These are phyloP conservation scores for Termitomyces sp. DNA, from an alignment of 768 basidiomycete genomes.

Conservation along the genomic window DNA sequence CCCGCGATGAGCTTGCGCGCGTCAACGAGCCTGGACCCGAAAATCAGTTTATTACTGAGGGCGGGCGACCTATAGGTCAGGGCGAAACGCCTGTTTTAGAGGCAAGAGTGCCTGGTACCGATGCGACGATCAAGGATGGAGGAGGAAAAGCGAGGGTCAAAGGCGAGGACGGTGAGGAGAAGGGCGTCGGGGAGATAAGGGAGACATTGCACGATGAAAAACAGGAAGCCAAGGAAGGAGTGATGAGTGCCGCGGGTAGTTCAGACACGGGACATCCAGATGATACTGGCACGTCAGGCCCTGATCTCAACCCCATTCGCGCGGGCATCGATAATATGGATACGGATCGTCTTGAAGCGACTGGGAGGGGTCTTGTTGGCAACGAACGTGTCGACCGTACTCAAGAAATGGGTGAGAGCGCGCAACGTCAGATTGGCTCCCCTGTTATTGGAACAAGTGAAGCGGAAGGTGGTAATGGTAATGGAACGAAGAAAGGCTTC, in stretches of 20 bases:
- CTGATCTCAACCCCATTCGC: not conserved
- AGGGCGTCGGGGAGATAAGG: constrained; percentile 22
- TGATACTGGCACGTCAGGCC: not conserved
- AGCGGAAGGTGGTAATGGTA: constrained; percentile 16
- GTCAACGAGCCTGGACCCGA: constrained; percentile 70
- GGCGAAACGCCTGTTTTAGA: constrained; percentile 34
- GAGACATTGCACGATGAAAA: constrained; percentile 20
- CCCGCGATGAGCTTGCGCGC: constrained; percentile 52
- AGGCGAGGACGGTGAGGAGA: constrained; percentile 31
- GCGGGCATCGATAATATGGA: constrained; percentile 6
- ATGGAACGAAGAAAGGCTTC: constrained; percentile 31
- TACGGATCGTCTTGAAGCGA: constrained; percentile 2
- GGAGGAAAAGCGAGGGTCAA: constrained; percentile 32
- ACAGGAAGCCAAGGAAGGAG: constrained; percentile 11
- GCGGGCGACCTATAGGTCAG: constrained; percentile 27
- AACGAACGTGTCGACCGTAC: constrained; percentile 15
- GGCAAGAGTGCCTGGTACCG: constrained; percentile 30
- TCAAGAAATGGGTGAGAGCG: constrained; percentile 13
- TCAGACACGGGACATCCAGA: not conserved
- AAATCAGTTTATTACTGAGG: constrained; percentile 60
- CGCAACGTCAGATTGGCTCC: not conserved
- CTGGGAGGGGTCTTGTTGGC: constrained; percentile 8
- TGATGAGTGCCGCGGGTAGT: not conserved
- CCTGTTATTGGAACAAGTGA: constrained; percentile 5
- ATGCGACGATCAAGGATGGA: constrained; percentile 33